phyloP scores from a whole-genome alignment of 2,329 filamentous ascomycete species.

The Penicillium sp. region DNA sequence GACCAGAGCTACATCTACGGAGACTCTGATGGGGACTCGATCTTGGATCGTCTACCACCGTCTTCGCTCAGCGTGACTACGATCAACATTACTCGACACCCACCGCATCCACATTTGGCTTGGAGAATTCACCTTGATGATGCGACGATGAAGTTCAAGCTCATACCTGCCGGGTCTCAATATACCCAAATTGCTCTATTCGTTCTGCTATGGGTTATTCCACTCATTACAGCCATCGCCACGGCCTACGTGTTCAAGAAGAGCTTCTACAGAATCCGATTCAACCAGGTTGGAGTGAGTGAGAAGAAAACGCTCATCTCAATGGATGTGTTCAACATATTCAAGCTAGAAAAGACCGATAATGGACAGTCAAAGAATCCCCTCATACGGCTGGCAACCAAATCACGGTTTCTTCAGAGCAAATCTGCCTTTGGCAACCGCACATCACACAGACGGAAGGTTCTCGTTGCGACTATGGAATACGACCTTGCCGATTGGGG shows the following conservation, averaged over 20 bases:
- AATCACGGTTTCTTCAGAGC: conserved; percentile 37
- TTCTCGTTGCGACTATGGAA: conserved; percentile 66
- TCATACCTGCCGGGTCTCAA: conserved; percentile 53
- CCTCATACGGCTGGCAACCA: conserved; percentile 34
- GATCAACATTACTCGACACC: conserved; percentile 56
- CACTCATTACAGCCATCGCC: conserved; percentile 47
- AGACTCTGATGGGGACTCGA: conserved; percentile 57
- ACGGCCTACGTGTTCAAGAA: conserved; percentile 56
- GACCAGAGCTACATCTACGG: conserved; percentile 58
- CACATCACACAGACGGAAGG: conserved; percentile 47
- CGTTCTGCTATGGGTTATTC: conserved; percentile 52
- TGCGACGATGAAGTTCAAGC: conserved; percentile 48
- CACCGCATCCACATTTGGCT: conserved; percentile 52
- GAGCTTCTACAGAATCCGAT: conserved; percentile 60
- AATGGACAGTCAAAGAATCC: conserved; percentile 30
- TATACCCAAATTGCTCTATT: conserved; percentile 53
- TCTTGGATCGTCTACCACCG: conserved; percentile 60
- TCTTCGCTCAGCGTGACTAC: conserved; percentile 53
- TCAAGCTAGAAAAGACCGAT: conserved; percentile 29
- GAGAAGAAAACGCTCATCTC: conserved; percentile 46
- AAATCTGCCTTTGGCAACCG: conserved; percentile 32
- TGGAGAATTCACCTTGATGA: conserved; percentile 57
- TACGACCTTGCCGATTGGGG: conserved; percentile 67
- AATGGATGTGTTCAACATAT: conserved; percentile 32
- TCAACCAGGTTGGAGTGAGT: conserved; percentile 55